phyloP scores from a whole-genome alignment of 495 filamentous ascomycete genomes.

The Bryoglossum gracile region DNA sequence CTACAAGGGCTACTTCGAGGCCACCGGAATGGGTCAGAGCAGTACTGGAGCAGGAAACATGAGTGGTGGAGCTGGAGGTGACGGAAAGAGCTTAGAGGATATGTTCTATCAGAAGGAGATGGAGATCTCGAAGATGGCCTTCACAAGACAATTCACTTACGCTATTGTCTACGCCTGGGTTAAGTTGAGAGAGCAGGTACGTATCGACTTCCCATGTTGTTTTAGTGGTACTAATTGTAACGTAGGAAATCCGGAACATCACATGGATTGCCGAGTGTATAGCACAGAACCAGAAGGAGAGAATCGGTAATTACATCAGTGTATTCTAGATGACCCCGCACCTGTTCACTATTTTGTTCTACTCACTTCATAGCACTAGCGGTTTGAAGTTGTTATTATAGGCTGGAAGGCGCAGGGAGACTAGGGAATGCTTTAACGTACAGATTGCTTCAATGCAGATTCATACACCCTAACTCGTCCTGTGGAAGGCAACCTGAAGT shows the following conservation, averaged over 20 bases:
- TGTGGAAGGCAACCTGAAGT: too few species aligned
- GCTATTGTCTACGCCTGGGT: constrained; percentile 97
- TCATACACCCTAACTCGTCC: background rate
- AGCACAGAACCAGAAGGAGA: constrained; percentile 98
- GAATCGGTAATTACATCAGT: constrained; percentile 97
- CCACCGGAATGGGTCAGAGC: constrained; percentile 75
- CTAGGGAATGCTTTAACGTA: constrained; percentile 13
- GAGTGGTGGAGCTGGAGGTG: constrained; percentile 64
- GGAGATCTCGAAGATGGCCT: constrained; percentile 91
- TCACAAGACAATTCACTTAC: constrained; percentile 93
- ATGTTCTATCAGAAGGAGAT: constrained; percentile 99
- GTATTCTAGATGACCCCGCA: constrained; percentile 55
- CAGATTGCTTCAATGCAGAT: constrained; percentile 7
- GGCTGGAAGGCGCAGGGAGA: constrained; percentile 23
- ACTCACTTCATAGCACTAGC: constrained; percentile 6
- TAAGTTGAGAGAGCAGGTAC: constrained; percentile 92
- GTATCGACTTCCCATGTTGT: constrained; percentile 17
- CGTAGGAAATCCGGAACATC: constrained; percentile 92
- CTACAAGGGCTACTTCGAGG: constrained; percentile 93
- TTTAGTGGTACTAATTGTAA: constrained; percentile 8
- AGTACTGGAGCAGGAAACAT: constrained; percentile 70
- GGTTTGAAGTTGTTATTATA: constrained; percentile 19
- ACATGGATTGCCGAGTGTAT: constrained; percentile 99
- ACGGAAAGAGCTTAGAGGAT: constrained; percentile 89
- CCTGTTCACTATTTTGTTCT: constrained; percentile 1